Conservation (phyloP, 2,329 filamentous ascomycete species). For the Cytospora piceae region DNA sequence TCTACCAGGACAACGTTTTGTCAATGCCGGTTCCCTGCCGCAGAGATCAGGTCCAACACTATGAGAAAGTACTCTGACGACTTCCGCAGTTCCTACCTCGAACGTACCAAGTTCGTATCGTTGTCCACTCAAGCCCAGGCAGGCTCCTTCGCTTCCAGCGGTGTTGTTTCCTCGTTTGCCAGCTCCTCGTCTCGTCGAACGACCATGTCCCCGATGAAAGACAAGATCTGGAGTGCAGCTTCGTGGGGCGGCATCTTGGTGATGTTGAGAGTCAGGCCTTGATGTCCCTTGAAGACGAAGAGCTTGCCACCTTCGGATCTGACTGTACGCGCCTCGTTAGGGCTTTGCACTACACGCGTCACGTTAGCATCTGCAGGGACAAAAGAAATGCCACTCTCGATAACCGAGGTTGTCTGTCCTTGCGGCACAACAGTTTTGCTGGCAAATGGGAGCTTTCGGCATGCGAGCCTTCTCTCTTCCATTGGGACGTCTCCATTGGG, state of each 20-base stretch:
- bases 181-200: conserved; percentile 31
- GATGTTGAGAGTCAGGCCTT: conserved; percentile 35
- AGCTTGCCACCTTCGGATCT: conserved; percentile 29
- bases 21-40: neutral
- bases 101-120: neutral
- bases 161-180: conserved; percentile 29
- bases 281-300: conserved; percentile 22
- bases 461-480: neutral
- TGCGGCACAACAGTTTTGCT: neutral
- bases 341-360: conserved; percentile 23
- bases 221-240: conserved; percentile 37
- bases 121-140: conserved; percentile 22
- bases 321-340: conserved; percentile 29
- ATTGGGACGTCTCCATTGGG: neutral
- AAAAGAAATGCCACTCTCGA: neutral
- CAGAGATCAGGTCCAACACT: neutral
- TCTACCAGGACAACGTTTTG: neutral
- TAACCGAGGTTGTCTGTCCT: neutral
- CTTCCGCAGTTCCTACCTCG: neutral
- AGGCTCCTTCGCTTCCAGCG: conserved; percentile 25
- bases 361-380: conserved; percentile 2
- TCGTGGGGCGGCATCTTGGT: conserved; percentile 34
- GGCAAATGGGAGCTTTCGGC: neutral
- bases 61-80: neutral
- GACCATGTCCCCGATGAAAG: conserved; percentile 34